These are phyloP conservation scores for Phytophthora boehmeriae DNA, from an alignment of 352 stramenopile genomes.

Conservation along the genomic window DNA sequence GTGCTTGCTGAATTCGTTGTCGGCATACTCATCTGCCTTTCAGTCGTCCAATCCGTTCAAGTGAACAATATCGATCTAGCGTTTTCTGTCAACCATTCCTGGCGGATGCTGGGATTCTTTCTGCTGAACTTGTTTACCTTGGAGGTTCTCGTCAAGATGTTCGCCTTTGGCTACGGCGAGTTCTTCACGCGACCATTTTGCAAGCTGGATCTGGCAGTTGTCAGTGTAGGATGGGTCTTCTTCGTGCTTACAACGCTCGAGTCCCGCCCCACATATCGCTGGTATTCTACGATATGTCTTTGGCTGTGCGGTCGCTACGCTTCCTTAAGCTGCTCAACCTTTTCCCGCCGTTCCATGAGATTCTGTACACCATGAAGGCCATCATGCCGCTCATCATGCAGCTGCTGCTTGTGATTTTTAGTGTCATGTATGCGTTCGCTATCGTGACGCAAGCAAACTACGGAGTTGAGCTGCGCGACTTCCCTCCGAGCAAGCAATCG, in stretches of 20 bases:
- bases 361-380: conserved; percentile 85
- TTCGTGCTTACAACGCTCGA: conserved; percentile 75
- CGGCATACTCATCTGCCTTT: conserved; percentile 75
- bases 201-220: conserved; percentile 75
- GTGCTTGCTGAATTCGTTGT: conserved; percentile 79
- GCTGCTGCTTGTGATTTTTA: conserved; percentile 83
- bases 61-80: conserved; percentile 85
- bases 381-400: conserved; percentile 84
- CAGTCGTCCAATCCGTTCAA: conserved; percentile 78
- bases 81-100: conserved; percentile 76
- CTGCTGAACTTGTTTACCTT: conserved; percentile 77
- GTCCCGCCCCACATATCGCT: conserved; percentile 63
- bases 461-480: conserved; percentile 60
- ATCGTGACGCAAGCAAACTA: conserved; percentile 86
- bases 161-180: conserved; percentile 75
- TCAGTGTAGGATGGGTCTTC: conserved; percentile 79
- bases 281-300: conserved; percentile 79
- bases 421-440: conserved; percentile 84
- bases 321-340: conserved; percentile 86
- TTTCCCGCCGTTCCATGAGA: conserved; percentile 84
- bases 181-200: conserved; percentile 85
- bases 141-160: conserved; percentile 78
- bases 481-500: conserved; percentile 48
- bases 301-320: conserved; percentile 76
- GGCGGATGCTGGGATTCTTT: conserved; percentile 73